Base-by-base conservation (phyloP, 257 asterid genomes). In the Petunia axillaris region DNA sequence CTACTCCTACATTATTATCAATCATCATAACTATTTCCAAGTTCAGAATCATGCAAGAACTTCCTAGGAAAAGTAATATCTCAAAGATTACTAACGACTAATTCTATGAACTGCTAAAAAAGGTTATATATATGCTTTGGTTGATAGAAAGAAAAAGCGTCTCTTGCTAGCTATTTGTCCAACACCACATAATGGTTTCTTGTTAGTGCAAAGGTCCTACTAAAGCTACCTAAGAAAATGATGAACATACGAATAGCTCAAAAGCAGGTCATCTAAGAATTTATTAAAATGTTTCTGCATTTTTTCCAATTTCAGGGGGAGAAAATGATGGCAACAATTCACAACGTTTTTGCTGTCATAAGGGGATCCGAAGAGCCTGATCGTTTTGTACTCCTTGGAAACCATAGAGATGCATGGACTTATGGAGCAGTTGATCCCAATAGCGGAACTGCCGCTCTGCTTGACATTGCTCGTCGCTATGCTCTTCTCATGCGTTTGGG, bases 361-460 rank as follows among this genome's bases (percentile, higher is more conserved):
- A 85, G 85, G 80, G 98, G 99, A 75, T 83, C 82, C 11, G 97
- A 95, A 77, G 99, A 95, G 83, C 91, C 97, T 0, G 98, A 93
- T 62, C 96, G 97, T 2, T 75, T 86, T 43, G 90, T 95, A 77
- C 82, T 93, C 84, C 85, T 95, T 44, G 99, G 99, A 8, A 95
- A 95, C 87, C 99, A 95, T 81, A 91, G 99, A 89, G 99, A 95
- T 90, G 99, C 99, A 53, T 95, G 99, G 99, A 95, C 98, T 64
- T 95, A 89, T 78, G 99, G 99, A 46, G 99, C 99, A 7, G 99
- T 95, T 48, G 99, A 95, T 80, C 99, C 99, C 4, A 95, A 89
- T 83, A 95, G 99, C 54, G 99, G 98, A 85, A 95, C 99, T 1
- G 91, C 99, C 76, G 91, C 94, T 79, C 80, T 93, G n/a, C 98